Evolutionary conservation across 2,329 filamentous ascomycete species (phyloP), one percentile per base, ranked within the genome.

Genomic region (Orbilia ellipsospora): DNA sequence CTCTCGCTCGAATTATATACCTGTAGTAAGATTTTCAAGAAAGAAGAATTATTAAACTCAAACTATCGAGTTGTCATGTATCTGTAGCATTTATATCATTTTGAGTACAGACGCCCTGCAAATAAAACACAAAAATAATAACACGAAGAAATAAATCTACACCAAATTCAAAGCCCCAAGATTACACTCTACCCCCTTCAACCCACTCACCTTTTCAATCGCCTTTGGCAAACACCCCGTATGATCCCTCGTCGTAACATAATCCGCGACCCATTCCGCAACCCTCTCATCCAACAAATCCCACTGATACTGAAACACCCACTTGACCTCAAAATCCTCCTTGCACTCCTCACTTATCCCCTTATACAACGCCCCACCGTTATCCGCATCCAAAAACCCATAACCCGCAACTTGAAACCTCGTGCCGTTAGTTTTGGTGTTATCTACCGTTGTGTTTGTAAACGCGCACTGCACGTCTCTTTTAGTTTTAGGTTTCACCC

Each of bases 351-450:
- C 28, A 3, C 20, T 23, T 5, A 74, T 67, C 0, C 20, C 20
- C 10, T 63, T 60, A 36, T 67, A 68, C 51, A 74, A 16, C 50
- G 64, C 48, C 6, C 50, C 57, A 1, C 70, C 70, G 44, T 68
- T 68, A 42, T 74, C 70, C 2, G 56, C 26, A 42, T 74, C 70
- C 23, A 63, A 18, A 40, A 74, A 74, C 4, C 70, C 70, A 16
- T 67, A 74, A 1, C 70, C 70, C 10, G 62, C 42, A 16, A 74
- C 50, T 16, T 40, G 26, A 16, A 74, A 74, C 12, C 13, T 15
- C 1, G 26, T 15, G 4, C 31, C 18, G 28, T 13, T 31, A 1
- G 13, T 36, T n/a, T 23, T 55, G 2, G 56, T 63, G 1, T 36
- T 36, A 10, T 36, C 31, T 6, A 10, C 31, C 31, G 31, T 36